Evolutionary conservation across 1,139 yeast genomes (phyloP).

Genomic region (Suhomyces choctaworum): DNA sequence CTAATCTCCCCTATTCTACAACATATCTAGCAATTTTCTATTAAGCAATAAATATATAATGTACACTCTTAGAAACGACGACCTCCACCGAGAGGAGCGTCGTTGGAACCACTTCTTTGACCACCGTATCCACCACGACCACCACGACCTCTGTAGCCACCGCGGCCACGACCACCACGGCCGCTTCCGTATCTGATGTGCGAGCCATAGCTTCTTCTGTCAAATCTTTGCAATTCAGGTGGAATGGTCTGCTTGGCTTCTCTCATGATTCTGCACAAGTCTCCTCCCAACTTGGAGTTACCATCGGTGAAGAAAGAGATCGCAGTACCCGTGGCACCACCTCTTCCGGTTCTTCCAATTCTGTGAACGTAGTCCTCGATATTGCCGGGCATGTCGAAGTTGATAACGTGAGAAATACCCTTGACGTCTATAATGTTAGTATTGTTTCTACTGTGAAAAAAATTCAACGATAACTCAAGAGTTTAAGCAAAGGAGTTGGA

Average conservation of each 20-base stretch:
- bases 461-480: slow-evolving; percentile 2
- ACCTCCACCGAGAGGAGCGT: slow-evolving; percentile 25
- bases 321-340: slow-evolving; percentile 94
- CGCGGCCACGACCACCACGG: slow-evolving; percentile 56
- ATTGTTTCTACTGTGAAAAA: slow-evolving; percentile 6
- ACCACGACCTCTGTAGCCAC: slow-evolving; percentile 42
- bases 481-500: slow-evolving; percentile 6
- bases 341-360: slow-evolving; percentile 99
- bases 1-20: too few species aligned
- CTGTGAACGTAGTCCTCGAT: slow-evolving; percentile 96
- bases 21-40: slow-evolving; percentile 1
- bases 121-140: slow-evolving; percentile 47
- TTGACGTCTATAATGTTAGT: slow-evolving; percentile 79
- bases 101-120: slow-evolving; percentile 32
- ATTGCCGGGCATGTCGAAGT: slow-evolving; percentile 97
- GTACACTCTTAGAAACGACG: slow-evolving; percentile 22
- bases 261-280: slow-evolving; percentile 82
- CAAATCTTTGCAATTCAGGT: slow-evolving; percentile 57
- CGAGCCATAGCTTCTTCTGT: slow-evolving; percentile 53
- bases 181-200: slow-evolving; percentile 64
- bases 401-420: slow-evolving; percentile 90
- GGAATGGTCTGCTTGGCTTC: slow-evolving; percentile 94
- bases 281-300: slow-evolving; percentile 86
- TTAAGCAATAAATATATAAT: slow-evolving; percentile 6
- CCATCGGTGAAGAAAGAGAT: slow-evolving; percentile 90